Evolutionary conservation across 768 basidiomycete species (phyloP).

Genomic region (Galerina marginata): DNA sequence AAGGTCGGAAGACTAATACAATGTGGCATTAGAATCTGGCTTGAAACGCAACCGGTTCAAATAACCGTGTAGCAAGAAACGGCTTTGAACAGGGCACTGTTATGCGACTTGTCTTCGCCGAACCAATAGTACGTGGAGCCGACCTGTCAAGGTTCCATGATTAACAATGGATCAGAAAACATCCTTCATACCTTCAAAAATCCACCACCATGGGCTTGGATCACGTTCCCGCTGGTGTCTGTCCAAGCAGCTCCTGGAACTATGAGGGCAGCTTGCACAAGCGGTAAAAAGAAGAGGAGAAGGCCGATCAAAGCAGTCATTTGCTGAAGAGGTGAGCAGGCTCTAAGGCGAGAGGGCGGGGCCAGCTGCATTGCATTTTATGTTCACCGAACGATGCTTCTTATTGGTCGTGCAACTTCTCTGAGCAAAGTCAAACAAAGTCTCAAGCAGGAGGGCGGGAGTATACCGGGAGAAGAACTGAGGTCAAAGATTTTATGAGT

Average conservation of each 20-base stretch:
- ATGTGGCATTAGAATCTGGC: slow-evolving; percentile 9
- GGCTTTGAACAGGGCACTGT: slow-evolving; percentile 59
- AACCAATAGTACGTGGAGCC: slow-evolving; percentile 64
- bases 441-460: no score
- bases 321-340: background rate
- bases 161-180: background rate
- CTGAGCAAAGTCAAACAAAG: no score
- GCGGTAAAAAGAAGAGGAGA: slow-evolving; percentile 16
- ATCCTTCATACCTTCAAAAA: slow-evolving; percentile 50
- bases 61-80: slow-evolving; percentile 63
- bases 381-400: no score
- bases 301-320: background rate
- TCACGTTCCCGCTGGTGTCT: slow-evolving; percentile 63
- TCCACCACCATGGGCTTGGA: slow-evolving; percentile 69
- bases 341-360: no score
- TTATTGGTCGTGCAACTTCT: no score
- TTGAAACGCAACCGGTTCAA: background rate
- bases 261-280: slow-evolving; percentile 47
- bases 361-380: no score
- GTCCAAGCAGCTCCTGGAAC: slow-evolving; percentile 68
- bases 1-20: slow-evolving; percentile 52
- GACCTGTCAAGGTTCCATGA: slow-evolving; percentile 37
- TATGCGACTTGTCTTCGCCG: slow-evolving; percentile 66
- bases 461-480: no score
- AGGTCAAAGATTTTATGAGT: no score